A percentile compares a stretch with the other conserved stretches of the same genome.
phyloP scores from a whole-genome alignment of 1,284 basidiomycete species.

The Moesziomyces globuligerus region DNA sequence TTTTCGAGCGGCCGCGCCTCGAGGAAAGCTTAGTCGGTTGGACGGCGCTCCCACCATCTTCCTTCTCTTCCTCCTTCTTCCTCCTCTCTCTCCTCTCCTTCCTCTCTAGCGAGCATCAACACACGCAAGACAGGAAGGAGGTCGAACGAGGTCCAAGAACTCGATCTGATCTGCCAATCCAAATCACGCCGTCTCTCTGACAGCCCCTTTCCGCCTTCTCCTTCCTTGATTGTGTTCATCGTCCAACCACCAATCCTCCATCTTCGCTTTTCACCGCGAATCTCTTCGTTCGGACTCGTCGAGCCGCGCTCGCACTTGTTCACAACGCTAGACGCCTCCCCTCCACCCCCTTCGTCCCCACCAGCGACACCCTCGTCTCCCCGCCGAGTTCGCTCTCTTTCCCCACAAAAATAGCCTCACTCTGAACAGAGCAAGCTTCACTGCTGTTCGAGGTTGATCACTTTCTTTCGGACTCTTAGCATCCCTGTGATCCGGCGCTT shows the following conservation, averaged over 20 bases:
- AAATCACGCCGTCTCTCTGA: conserved; percentile 38
- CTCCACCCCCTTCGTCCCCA: too few relatives aligned
- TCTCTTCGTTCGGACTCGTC: conserved; percentile 1
- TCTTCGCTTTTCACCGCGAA: conserved; percentile 7
- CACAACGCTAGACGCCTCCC: conserved; percentile 13
- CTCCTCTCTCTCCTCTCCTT: conserved; percentile 38
- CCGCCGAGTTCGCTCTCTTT: background rate
- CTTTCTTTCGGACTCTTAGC: conserved; percentile 16
- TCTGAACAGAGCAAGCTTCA: conserved; percentile 19
- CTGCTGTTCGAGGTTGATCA: conserved; percentile 40
- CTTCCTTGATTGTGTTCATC: conserved; percentile 49
- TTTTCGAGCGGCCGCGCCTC: conserved; percentile 1
- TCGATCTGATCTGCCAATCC: conserved; percentile 49
- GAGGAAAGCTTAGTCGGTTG: conserved; percentile 26
- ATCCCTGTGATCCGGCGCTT: background rate
- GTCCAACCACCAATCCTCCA: conserved; percentile 21
- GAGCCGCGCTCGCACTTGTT: background rate
- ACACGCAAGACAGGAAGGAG: conserved; percentile 55
- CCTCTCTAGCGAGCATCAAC: conserved; percentile 51
- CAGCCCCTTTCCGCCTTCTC: conserved; percentile 18
- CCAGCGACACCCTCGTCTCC: conserved; percentile 1
- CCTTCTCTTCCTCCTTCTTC: conserved; percentile 50
- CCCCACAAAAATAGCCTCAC: conserved; percentile 38
- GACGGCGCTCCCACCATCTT: conserved; percentile 45
- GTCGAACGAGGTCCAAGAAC: conserved; percentile 53